Evolutionary conservation across 164 flowering plant species (phyloP), one percentile per base, ranked within the genome.

Genomic region (Echeveria elegans): DNA sequence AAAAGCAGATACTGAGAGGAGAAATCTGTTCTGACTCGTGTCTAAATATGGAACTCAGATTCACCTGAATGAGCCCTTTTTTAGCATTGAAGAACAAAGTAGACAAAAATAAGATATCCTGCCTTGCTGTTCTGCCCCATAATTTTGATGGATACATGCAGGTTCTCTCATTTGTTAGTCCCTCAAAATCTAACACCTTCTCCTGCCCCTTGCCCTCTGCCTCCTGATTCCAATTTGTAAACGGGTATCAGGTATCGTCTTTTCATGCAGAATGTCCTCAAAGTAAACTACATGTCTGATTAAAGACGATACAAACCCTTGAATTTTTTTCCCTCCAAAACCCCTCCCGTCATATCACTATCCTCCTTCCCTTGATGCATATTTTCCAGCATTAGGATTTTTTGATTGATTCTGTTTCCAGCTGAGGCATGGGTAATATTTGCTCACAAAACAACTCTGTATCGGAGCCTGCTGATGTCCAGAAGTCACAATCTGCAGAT

Each of bases 361-460:
- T 23, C 60, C 26, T 23, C 37, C 37, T 34, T n/a, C n/a, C n/a
- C n/a, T n/a, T n/a, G n/a, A 7, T 34, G 21, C 4, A 18, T 5
- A n/a, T 47, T 18, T 47, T n/a, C 53, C 53, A 47, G 53, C n/a
- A 19, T 47, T 5, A 7, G 19, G 24, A 47, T 47, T 47, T 41
- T 41, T 41, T 11, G 15, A 19, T n/a, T 18, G 21, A 18, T 47
- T 47, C 30, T 26, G 60, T 53, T 26, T 53, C 60, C 8, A 1
- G 60, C 60, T 24, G 60, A 53, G 60, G 30, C 69, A 84, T 87
- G 92, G 92, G 92, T 45, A 85, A 77, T 68, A 85, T 87, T 72
- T 87, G 87, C 79, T 77, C 87, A 66, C 74, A 68, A 6, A 77
- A 74, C 30, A 73, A 66, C 53, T 8, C 60, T 12, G 21, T 38